Evolutionary conservation across 371 early-diverging fungal species (phyloP).

Genomic region (Mucor irregularis): DNA sequence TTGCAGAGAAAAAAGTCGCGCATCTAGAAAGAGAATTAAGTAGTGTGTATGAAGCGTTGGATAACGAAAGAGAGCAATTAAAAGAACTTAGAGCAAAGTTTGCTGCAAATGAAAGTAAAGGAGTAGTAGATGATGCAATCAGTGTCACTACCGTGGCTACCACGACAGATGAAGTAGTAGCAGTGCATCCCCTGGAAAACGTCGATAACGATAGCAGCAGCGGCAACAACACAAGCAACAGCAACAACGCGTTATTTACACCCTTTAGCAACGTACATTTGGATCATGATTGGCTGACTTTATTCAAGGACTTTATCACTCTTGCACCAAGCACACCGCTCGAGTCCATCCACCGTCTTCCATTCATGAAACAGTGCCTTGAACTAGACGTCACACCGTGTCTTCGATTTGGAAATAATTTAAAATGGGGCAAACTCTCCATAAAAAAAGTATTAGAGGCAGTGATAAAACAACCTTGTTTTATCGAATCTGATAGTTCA

Average conservation of each 20-base stretch:
- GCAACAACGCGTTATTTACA: no score
- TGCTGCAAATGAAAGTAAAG: not conserved
- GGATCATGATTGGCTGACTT: slow-evolving; percentile 5
- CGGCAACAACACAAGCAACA: not conserved
- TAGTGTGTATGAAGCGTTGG: not conserved
- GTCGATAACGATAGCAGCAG: not conserved
- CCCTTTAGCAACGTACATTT: not conserved
- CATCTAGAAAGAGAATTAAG: slow-evolving; percentile 9
- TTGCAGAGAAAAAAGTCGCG: slow-evolving; percentile 5
- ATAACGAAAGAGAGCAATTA: slow-evolving; percentile 19
- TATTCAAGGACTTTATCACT: slow-evolving; percentile 20
- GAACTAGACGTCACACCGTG: slow-evolving; percentile 25
- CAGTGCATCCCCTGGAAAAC: not conserved
- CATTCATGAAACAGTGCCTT: slow-evolving; percentile 21
- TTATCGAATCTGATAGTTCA: slow-evolving; percentile 11
- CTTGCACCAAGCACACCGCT: slow-evolving; percentile 7
- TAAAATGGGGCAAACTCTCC: not conserved
- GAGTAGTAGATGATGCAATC: no score
- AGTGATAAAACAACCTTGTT: slow-evolving; percentile 17
- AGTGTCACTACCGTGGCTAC: not conserved
- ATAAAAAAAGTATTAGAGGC: slow-evolving; percentile 8
- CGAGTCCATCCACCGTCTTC: slow-evolving; percentile 11
- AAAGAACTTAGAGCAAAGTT: slow-evolving; percentile 16
- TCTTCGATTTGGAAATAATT: slow-evolving; percentile 19
- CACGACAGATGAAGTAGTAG: not conserved